These are phyloP conservation scores for Modicella reniformis DNA, from an alignment of 371 early-diverging fungal species.

Conservation along the genomic window DNA sequence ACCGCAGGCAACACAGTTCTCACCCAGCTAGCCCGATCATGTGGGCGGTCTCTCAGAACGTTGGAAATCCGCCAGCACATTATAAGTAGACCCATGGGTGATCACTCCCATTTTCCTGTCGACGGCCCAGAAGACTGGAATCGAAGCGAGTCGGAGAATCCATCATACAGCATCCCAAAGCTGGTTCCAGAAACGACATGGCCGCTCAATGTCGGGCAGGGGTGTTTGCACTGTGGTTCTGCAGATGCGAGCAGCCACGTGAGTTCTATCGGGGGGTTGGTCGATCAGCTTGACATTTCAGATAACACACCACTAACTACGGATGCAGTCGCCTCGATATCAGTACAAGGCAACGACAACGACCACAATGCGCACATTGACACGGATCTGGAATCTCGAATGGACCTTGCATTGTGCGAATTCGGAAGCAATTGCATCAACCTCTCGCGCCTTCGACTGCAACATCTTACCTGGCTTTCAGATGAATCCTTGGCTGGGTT, in stretches of 20 bases:
- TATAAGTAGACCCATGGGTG: conserved; percentile 11
- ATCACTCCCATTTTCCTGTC: conserved; percentile 28
- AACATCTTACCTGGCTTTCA: conserved; percentile 30
- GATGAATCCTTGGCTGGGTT: conserved; percentile 31
- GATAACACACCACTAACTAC: not conserved
- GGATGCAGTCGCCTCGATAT: not conserved
- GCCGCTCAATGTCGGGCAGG: not conserved
- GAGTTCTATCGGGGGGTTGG: not conserved
- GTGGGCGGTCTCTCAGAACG: conserved; percentile 22
- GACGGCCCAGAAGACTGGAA: conserved; percentile 31
- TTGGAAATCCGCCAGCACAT: conserved; percentile 26
- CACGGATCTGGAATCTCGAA: conserved; percentile 19
- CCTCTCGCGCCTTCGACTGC: conserved; percentile 17
- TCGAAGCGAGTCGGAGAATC: not conserved
- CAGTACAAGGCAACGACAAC: not conserved
- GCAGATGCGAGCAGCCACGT: not conserved
- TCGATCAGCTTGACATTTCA: conserved; percentile 5
- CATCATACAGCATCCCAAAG: too few species aligned
- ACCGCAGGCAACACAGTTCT: conserved; percentile 23
- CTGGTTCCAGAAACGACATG: not conserved
- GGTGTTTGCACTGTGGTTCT: conserved; percentile 3
- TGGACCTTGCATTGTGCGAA: conserved; percentile 27
- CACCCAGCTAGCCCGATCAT: conserved; percentile 17
- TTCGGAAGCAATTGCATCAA: conserved; percentile 16
- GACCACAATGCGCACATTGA: not conserved